phyloP scores from a whole-genome alignment of 164 flowering plant species.

The Malania oleifera region DNA sequence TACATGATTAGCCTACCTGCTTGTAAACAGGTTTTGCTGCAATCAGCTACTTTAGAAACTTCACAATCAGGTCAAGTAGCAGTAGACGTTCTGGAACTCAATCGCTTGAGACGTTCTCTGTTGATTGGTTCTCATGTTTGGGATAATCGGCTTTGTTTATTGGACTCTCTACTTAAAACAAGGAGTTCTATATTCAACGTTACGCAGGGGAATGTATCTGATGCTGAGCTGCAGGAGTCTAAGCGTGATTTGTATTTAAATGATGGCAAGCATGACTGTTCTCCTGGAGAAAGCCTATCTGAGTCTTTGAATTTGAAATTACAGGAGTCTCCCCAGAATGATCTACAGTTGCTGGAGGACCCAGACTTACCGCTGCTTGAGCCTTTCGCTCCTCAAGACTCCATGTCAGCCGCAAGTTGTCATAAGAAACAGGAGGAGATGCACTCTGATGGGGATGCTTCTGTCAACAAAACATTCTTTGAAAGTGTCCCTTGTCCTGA shows the following conservation, averaged over 20 bases:
- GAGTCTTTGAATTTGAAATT: constrained; percentile 19
- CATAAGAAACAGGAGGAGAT: constrained; percentile 23
- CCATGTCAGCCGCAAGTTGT: constrained; percentile 11
- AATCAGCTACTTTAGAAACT: constrained; percentile 28
- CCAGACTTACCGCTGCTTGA: constrained; percentile 16
- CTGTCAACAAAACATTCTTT: constrained; percentile 16
- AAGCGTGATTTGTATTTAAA: constrained; percentile 24
- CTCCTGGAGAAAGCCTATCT: constrained; percentile 26
- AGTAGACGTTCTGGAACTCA: constrained; percentile 68
- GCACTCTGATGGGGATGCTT: constrained; percentile 27
- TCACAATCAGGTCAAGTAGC: constrained; percentile 16
- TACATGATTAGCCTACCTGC: constrained; percentile 7
- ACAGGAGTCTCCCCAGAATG: constrained; percentile 20
- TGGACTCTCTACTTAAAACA: constrained; percentile 50
- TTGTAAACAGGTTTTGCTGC: constrained; percentile 47
- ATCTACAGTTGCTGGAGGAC: constrained; percentile 16
- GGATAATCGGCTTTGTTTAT: constrained; percentile 61
- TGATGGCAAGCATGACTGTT: constrained; percentile 23
- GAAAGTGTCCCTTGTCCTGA: constrained; percentile 36
- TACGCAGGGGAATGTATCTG: constrained; percentile 24
- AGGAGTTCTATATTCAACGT: constrained; percentile 25
- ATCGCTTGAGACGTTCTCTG: constrained; percentile 63
- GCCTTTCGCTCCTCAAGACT: constrained; percentile 20
- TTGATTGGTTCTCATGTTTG: constrained; percentile 64
- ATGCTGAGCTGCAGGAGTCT: constrained; percentile 31